A percentile compares a stretch with the other conserved stretches of the same genome.
These are phyloP conservation scores for Neotropicomus parvogracilis DNA, from an alignment of 1,284 basidiomycete species.

Conservation along the genomic window DNA sequence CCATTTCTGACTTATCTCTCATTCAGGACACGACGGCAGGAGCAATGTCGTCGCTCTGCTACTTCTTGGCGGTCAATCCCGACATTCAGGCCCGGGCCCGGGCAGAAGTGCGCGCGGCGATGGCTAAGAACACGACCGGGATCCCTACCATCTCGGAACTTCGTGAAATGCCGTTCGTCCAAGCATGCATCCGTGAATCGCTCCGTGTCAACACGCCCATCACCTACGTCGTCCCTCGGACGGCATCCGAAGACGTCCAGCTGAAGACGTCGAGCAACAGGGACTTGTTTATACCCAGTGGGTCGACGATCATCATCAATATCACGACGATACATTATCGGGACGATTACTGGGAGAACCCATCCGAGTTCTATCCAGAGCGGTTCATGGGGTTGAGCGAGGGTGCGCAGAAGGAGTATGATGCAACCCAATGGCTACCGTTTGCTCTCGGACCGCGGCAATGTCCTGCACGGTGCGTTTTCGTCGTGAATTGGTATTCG, in stretches of 20 bases:
- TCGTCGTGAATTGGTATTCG: not conserved
- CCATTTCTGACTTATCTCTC: not conserved
- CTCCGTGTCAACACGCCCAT: too few species aligned
- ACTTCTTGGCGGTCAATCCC: not conserved
- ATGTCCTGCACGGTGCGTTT: conserved; percentile 1
- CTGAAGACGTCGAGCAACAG: too few species aligned
- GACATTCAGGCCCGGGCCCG: not conserved
- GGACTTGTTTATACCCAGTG: too few species aligned
- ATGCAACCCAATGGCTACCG: not conserved
- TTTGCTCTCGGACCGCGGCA: not conserved
- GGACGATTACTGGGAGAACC: too few species aligned
- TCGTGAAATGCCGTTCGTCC: too few species aligned
- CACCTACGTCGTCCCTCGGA: too few species aligned
- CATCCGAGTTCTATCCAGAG: too few species aligned
- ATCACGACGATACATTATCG: too few species aligned
- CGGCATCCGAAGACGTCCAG: too few species aligned
- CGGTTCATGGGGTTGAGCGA: not conserved
- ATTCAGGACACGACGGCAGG: not conserved
- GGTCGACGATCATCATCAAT: too few species aligned
- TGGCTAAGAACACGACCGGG: not conserved
- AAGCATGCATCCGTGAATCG: too few species aligned
- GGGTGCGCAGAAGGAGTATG: not conserved
- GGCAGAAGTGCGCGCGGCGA: not conserved
- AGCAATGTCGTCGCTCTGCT: not conserved
- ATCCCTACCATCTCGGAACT: not conserved